Conservation (phyloP, 495 filamentous ascomycete species). For the Hypoxylon fragiforme region DNA sequence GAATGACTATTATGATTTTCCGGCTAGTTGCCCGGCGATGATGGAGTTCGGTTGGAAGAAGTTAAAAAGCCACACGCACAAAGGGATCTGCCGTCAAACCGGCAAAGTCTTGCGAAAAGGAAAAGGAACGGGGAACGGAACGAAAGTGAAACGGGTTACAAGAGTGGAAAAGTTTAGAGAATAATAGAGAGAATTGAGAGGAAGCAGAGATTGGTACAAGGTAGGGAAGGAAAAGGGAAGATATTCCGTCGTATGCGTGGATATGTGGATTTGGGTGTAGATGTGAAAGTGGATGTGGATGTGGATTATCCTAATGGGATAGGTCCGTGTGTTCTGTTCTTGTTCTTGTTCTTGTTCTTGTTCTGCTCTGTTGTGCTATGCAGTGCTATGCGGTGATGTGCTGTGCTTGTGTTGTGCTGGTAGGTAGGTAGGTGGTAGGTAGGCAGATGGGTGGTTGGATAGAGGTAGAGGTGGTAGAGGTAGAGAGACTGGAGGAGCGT, state of each 20-base stretch:
- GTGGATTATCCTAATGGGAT: no score
- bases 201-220: constrained; percentile 17
- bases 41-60: constrained; percentile 7
- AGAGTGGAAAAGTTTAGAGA: constrained; percentile 12
- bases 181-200: constrained; percentile 6
- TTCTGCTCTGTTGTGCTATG: no score
- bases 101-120: constrained; percentile 4
- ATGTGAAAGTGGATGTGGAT: background rate
- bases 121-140: constrained; percentile 1
- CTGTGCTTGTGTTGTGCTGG: constrained; percentile 9
- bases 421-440: constrained; percentile 10
- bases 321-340: no score
- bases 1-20: background rate
- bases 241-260: constrained; percentile 16
- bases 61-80: constrained; percentile 1
- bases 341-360: no score
- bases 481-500: no score
- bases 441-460: no score
- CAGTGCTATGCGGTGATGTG: no score
- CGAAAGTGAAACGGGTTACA: constrained; percentile 21
- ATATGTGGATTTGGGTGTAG: background rate
- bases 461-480: no score
- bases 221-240: background rate
- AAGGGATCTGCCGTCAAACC: constrained; percentile 2
- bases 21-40: background rate